Conservation (phyloP, 352 stramenopile species). For the Phytopythium mirpurense region DNA sequence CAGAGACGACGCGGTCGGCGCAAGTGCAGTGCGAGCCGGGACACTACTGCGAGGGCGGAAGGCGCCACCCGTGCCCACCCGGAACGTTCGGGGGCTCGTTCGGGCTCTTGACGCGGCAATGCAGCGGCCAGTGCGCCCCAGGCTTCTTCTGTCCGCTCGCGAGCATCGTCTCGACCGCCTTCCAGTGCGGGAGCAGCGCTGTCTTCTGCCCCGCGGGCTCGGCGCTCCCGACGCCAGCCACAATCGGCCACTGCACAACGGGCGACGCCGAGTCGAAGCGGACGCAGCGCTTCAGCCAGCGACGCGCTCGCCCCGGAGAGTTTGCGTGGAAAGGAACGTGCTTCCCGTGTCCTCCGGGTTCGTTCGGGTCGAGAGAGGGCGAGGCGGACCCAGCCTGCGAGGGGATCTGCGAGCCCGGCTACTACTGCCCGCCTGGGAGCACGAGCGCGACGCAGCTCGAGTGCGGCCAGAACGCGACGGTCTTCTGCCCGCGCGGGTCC, state of each 20-base stretch:
- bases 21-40: constrained; percentile 55
- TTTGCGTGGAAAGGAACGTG: constrained; percentile 57
- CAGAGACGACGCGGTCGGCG: constrained; percentile 19
- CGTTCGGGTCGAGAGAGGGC: constrained; percentile 36
- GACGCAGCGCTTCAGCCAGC: constrained; percentile 23
- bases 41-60: constrained; percentile 44
- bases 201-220: constrained; percentile 38
- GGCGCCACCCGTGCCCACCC: constrained; percentile 31
- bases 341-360: constrained; percentile 57
- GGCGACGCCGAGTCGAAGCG: constrained; percentile 1
- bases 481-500: constrained; percentile 43
- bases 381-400: constrained; percentile 45
- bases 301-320: constrained; percentile 31
- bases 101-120: constrained; percentile 33
- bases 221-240: constrained; percentile 11
- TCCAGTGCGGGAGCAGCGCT: constrained; percentile 23
- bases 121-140: constrained; percentile 46
- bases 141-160: constrained; percentile 66
- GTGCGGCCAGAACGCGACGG: constrained; percentile 32
- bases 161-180: constrained; percentile 33
- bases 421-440: constrained; percentile 59
- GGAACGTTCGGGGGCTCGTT: constrained; percentile 47
- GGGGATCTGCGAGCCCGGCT: constrained; percentile 54
- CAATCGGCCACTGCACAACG: constrained; percentile 30
- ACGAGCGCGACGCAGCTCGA: constrained; percentile 31